Evolutionary conservation across 2,329 filamentous ascomycete genomes (phyloP).

Genomic region (Epichloe baconii): DNA sequence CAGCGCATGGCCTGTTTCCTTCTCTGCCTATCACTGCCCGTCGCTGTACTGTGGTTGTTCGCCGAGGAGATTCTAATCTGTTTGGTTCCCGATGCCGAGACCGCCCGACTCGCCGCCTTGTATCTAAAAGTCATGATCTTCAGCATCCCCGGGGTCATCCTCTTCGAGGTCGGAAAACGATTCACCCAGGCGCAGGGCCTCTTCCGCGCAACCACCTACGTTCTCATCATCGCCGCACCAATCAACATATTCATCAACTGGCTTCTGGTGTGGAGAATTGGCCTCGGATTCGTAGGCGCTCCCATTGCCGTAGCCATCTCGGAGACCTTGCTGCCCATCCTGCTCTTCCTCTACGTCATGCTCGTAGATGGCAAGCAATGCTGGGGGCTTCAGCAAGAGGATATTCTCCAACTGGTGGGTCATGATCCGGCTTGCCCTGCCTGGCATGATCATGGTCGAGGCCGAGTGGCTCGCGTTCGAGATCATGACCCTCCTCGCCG

Average conservation of each 20-base stretch:
- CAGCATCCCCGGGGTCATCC: slow-evolving; percentile 63
- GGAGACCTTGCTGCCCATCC: slow-evolving; percentile 61
- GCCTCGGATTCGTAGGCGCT: slow-evolving; percentile 63
- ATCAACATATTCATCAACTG: slow-evolving; percentile 68
- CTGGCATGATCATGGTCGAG: slow-evolving; percentile 86
- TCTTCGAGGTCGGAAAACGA: slow-evolving; percentile 67
- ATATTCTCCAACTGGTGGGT: slow-evolving; percentile 62
- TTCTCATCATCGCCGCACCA: slow-evolving; percentile 63
- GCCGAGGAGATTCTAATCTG: slow-evolving; percentile 49
- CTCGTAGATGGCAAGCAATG: slow-evolving; percentile 64
- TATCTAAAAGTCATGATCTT: slow-evolving; percentile 62
- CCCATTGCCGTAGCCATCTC: slow-evolving; percentile 70
- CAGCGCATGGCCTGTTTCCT: slow-evolving; percentile 74
- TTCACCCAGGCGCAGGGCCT: slow-evolving; percentile 75
- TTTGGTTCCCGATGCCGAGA: slow-evolving; percentile 38
- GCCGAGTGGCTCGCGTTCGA: slow-evolving; percentile 92
- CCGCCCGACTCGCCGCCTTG: slow-evolving; percentile 52
- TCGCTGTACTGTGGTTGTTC: slow-evolving; percentile 57
- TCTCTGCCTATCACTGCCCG: slow-evolving; percentile 57
- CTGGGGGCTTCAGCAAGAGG: slow-evolving; percentile 68
- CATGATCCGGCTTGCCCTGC: slow-evolving; percentile 79
- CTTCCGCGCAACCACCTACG: slow-evolving; percentile 66
- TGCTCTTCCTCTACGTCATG: slow-evolving; percentile 66
- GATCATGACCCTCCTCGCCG: slow-evolving; percentile 70
- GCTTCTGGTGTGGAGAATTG: slow-evolving; percentile 60